Base-by-base conservation (phyloP, 148 eudicot genomes). In the Vaccinium darrowii region DNA sequence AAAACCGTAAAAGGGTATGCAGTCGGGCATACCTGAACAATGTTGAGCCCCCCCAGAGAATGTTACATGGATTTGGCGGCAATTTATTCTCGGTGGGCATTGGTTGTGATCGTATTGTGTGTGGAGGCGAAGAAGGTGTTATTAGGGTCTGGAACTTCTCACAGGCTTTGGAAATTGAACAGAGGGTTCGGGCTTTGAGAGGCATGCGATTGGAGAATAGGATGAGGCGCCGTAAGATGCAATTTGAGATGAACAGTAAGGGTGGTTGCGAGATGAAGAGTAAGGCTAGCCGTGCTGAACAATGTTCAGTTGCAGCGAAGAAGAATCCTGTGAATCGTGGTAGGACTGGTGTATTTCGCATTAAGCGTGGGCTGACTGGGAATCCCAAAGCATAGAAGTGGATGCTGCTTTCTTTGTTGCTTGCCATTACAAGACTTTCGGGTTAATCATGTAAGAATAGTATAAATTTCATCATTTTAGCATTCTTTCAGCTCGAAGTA, bases 141-240 rank as follows among this genome's bases (percentile, higher is more conserved):
- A 94, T 95, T 60, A 92, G 95, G 86, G 84, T 97, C 74, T 97
- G 99, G 99, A 95, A 97, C 88, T 97, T 97, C 78, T 94, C 99
- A 1, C 91, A 88, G 82, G 98, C 99, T 74, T 81, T 97, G 89
- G 99, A 95, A 87, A 88, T 88, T 81, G 95, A 92, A 84, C 84
- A 86, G 87, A 90, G 94, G 80, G 87, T 89, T 23, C 91, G 90
- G 72, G 91, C 92, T 56, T 88, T 91, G 79, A 91, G 88, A 81
- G 94, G 92, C 5, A 85, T 93, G 79, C 88, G 98, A 84, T 57
- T 95, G 56, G 98, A 97, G 88, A 95, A 94, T 84, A 89, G 94
- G 90, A 94, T 93, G 98, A 93, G 98, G 89, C 91, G 97, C 52
- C 94, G 96, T 56, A 93, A 87, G 90, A 93, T 90, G 76, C 97